Conservation (phyloP, 371 early-diverging fungal species). For the Rhizopus stolonifer region DNA sequence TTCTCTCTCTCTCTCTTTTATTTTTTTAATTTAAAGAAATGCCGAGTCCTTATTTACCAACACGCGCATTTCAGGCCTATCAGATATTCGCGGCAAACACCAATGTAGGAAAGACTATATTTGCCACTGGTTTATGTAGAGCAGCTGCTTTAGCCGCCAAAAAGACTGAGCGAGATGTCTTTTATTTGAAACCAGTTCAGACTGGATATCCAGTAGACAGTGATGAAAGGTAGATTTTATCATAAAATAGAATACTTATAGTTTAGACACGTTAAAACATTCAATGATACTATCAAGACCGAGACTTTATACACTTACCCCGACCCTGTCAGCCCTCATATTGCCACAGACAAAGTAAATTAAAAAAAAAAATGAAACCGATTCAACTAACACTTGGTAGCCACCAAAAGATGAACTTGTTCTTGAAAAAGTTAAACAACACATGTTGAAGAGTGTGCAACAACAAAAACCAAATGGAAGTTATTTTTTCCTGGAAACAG, state of each 20-base stretch:
- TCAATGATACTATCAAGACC: slow-evolving; percentile 39
- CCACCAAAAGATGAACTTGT: slow-evolving; percentile 52
- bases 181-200: slow-evolving; percentile 82
- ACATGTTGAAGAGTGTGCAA: slow-evolving; percentile 34
- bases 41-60: slow-evolving; percentile 48
- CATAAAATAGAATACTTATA: not conserved
- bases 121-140: slow-evolving; percentile 67
- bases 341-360: slow-evolving; percentile 57
- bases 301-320: slow-evolving; percentile 65
- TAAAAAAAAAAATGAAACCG: not conserved
- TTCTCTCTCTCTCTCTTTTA: not conserved
- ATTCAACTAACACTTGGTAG: slow-evolving; percentile 15
- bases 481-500: slow-evolving; percentile 64
- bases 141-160: slow-evolving; percentile 54
- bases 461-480: slow-evolving; percentile 38
- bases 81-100: slow-evolving; percentile 83
- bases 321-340: slow-evolving; percentile 80
- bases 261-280: slow-evolving; percentile 61
- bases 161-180: slow-evolving; percentile 47
- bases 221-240: slow-evolving; percentile 61
- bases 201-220: slow-evolving; percentile 82
- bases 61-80: slow-evolving; percentile 65
- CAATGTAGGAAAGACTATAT: slow-evolving; percentile 82
- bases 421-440: slow-evolving; percentile 41
- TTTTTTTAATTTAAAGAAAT: slow-evolving; percentile 20